phyloP scores from a whole-genome alignment of 2,329 filamentous ascomycete species.

The Zasmidium citrigriseum region DNA sequence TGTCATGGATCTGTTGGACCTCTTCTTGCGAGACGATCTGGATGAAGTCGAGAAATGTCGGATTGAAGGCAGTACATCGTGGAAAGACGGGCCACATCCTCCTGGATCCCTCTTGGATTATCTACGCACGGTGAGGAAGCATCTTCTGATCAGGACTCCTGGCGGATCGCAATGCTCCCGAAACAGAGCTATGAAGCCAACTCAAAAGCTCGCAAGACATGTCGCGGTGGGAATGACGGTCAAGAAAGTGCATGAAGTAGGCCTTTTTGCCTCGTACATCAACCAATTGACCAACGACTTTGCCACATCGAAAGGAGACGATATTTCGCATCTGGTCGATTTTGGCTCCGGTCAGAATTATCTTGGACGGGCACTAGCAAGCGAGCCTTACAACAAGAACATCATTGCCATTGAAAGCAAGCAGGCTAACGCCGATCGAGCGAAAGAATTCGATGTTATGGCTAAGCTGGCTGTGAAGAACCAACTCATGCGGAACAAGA shows the following conservation, averaged over 20 bases:
- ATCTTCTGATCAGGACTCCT: conserved; percentile 65
- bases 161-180: conserved; percentile 28
- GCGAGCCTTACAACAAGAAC: conserved; percentile 78
- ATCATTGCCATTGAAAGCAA: conserved; percentile 90
- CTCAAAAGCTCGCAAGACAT: conserved; percentile 65
- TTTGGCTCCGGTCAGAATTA: conserved; percentile 98
- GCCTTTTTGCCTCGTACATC: conserved; percentile 85
- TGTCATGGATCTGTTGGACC: conserved; percentile 74
- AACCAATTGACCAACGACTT: conserved; percentile 64
- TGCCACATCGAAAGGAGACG: conserved; percentile 43
- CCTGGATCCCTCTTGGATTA: conserved; percentile 68
- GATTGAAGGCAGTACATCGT: conserved; percentile 22
- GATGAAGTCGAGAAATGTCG: background rate
- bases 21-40: conserved; percentile 78
- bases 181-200: conserved; percentile 33
- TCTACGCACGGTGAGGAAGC: conserved; percentile 64
- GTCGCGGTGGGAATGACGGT: conserved; percentile 89
- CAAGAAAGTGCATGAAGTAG: conserved; percentile 94
- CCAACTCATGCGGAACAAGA: conserved; percentile 79
- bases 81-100: conserved; percentile 52
- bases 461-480: conserved; percentile 75
- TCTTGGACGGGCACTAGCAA: conserved; percentile 82
- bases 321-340: conserved; percentile 85
- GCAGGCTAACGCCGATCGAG: conserved; percentile 82
- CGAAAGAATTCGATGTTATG: conserved; percentile 79